phyloP scores from a whole-genome alignment of 1,139 yeast genomes.

The Pichia sp. region DNA sequence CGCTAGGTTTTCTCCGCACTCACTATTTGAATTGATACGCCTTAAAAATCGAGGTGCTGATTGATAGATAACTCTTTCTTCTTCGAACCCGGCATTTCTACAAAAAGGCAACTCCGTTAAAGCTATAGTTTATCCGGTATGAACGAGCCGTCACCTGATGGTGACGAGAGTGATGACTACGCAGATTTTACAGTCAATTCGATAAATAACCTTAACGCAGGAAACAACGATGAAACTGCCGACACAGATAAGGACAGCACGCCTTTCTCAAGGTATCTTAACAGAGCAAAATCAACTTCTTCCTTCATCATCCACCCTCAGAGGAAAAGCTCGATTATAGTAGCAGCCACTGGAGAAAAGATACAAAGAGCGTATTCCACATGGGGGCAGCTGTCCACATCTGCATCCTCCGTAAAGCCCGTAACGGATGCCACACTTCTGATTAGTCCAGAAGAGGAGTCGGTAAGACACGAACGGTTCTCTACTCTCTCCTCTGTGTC shows the following conservation, averaged over 20 bases:
- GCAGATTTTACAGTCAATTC: slow-evolving; percentile 15
- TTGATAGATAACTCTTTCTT: no score
- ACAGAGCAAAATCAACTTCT: slow-evolving; percentile 14
- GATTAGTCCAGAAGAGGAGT: background rate
- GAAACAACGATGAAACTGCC: background rate
- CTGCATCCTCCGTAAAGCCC: background rate
- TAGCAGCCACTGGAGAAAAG: slow-evolving; percentile 30
- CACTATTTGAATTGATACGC: background rate
- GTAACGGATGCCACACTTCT: background rate
- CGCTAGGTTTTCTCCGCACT: background rate
- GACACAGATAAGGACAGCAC: background rate
- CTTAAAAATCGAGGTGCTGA: no score
- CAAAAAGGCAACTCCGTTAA: no score
- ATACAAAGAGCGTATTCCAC: slow-evolving; percentile 28
- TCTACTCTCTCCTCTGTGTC: background rate
- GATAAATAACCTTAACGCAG: background rate
- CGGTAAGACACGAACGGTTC: background rate
- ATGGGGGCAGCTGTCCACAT: slow-evolving; percentile 15
- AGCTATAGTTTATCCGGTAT: background rate
- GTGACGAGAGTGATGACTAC: slow-evolving; percentile 5
- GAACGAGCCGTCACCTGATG: background rate
- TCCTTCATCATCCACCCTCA: slow-evolving; percentile 17
- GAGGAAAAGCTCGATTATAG: slow-evolving; percentile 29
- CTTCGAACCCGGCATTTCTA: no score
- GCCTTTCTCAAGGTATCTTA: background rate